These are phyloP conservation scores for Moesziomyces antarcticus DNA, from an alignment of 1,284 basidiomycete species.

Conservation along the genomic window DNA sequence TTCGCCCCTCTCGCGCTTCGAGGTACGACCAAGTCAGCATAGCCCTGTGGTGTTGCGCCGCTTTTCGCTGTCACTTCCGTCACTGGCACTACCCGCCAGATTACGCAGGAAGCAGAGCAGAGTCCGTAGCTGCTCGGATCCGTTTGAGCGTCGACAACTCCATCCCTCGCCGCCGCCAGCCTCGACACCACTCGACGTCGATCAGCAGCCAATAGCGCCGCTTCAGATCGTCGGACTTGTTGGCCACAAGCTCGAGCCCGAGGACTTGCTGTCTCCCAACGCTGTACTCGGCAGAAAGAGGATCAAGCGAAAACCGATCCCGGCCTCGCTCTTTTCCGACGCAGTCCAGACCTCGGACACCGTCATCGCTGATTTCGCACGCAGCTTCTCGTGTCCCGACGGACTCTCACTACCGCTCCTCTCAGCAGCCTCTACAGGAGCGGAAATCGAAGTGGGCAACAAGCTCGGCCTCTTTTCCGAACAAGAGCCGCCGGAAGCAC, in stretches of 20 bases:
- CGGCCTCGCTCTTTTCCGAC: constrained; percentile 8
- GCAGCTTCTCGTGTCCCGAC: neutral
- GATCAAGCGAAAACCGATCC: constrained; percentile 25
- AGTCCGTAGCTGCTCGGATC: constrained; percentile 1
- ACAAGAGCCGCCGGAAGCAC: neutral
- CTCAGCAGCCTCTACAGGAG: neutral
- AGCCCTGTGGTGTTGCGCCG: neutral
- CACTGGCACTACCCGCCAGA: neutral
- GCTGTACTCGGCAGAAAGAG: constrained; percentile 3
- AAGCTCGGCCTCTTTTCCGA: constrained; percentile 8
- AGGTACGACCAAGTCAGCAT: neutral
- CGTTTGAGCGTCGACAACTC: neutral
- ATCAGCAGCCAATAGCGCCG: neutral
- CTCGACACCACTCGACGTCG: neutral
- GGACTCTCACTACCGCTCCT: neutral
- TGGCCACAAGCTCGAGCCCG: neutral
- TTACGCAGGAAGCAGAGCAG: neutral
- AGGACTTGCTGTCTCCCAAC: neutral
- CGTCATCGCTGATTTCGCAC: neutral
- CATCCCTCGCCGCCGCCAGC: constrained; percentile 7
- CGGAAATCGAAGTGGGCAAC: constrained; percentile 1
- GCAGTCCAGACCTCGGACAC: neutral
- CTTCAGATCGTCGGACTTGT: neutral
- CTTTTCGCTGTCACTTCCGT: neutral
- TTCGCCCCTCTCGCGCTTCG: constrained; percentile 11